Conservation (phyloP, 1,284 basidiomycete species). For the Irpex sp. region DNA sequence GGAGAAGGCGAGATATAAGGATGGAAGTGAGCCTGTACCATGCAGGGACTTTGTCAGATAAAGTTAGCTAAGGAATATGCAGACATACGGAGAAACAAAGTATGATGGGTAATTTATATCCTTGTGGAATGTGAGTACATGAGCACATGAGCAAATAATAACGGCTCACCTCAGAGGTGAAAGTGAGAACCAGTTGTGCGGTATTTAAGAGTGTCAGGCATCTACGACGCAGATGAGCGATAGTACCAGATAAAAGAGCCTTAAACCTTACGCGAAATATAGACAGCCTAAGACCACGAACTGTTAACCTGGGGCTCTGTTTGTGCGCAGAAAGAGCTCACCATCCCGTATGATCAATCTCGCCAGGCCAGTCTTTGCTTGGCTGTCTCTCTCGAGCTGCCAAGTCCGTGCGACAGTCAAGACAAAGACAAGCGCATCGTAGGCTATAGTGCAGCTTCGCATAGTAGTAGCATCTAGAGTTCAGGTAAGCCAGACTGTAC, state of each 20-base stretch:
- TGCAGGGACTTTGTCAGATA: background rate
- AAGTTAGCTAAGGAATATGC: background rate
- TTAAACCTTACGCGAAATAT: constrained; percentile 16
- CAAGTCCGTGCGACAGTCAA: constrained; percentile 17
- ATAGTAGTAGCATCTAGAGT: constrained; percentile 14
- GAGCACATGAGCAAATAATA: background rate
- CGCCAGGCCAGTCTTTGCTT: constrained; percentile 6
- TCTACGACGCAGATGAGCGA: background rate
- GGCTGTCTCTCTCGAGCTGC: constrained; percentile 3
- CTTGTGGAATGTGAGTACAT: background rate
- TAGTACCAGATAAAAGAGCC: background rate
- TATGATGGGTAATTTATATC: constrained; percentile 11
- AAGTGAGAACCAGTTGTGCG: constrained; percentile 9
- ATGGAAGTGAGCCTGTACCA: background rate
- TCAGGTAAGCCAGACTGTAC: background rate
- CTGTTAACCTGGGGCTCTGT: background rate
- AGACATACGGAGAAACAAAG: constrained; percentile 12
- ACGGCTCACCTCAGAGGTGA: constrained; percentile 3
- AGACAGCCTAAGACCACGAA: constrained; percentile 8
- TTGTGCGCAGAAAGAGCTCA: constrained; percentile 1
- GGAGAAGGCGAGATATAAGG: background rate
- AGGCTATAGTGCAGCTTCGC: constrained; percentile 14
- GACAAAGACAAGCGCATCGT: constrained; percentile 15
- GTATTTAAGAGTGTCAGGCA: constrained; percentile 8
- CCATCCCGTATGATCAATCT: constrained; percentile 18